A percentile compares a stretch with the other conserved stretches of the same genome.
Conservation (phyloP, 805 yeast genomes). For the Pichia ethanolica region DNA sequence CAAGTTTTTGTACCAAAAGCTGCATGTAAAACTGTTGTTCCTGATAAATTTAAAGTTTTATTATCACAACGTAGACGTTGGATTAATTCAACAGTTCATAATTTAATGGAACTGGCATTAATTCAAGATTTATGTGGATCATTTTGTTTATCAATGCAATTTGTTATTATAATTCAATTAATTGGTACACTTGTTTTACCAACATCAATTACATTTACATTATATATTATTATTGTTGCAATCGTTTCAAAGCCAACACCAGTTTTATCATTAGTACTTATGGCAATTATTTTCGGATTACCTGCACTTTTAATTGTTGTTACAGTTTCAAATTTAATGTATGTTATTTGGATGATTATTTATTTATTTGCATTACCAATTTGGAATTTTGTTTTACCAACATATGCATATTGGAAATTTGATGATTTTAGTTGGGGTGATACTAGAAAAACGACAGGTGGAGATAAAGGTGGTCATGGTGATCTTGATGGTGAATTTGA, state of each 20-base stretch:
- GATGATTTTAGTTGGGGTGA: conserved; percentile 98
- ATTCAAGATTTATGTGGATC: conserved; percentile 90
- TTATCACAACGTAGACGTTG: conserved; percentile 93
- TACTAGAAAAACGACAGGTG: conserved; percentile 72
- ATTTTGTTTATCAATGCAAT: conserved; percentile 92
- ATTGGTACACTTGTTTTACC: conserved; percentile 86
- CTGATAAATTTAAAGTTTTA: conserved; percentile 68
- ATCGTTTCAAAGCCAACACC: conserved; percentile 73
- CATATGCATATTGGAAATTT: conserved; percentile 88
- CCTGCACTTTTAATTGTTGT: conserved; percentile 78
- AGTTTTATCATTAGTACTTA: conserved; percentile 60
- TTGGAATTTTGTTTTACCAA: conserved; percentile 86
- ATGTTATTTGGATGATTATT: conserved; percentile 70
- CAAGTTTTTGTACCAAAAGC: conserved; percentile 86
- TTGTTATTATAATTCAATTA: conserved; percentile 75
- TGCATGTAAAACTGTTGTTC: conserved; percentile 88
- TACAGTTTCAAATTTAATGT: conserved; percentile 68
- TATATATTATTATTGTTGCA: conserved; percentile 69
- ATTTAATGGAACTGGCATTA: conserved; percentile 76
- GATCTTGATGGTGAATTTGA: conserved; percentile 79
- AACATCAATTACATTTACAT: conserved; percentile 75
- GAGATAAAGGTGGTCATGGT: conserved; percentile 62
- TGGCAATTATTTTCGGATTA: conserved; percentile 74
- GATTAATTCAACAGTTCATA: conserved; percentile 93
- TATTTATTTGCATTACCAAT: conserved; percentile 80